phyloP scores from a whole-genome alignment of 2,329 filamentous ascomycete species.

The Pseudogymnoascus sp. region DNA sequence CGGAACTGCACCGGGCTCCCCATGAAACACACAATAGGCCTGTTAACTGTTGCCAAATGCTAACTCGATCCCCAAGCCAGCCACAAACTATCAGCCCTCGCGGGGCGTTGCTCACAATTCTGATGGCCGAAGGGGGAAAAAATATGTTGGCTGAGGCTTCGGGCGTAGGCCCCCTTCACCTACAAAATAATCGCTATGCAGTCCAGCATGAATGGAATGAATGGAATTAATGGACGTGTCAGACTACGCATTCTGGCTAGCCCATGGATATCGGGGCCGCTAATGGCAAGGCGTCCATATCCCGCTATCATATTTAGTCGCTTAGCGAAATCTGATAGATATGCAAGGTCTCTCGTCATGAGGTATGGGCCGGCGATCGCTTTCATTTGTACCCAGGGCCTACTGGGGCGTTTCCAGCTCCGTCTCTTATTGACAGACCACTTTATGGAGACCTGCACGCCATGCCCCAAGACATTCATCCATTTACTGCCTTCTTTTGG shows the following conservation, averaged over 20 bases:
- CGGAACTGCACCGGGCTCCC: not conserved
- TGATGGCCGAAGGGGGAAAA: not conserved
- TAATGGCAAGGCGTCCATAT: not conserved
- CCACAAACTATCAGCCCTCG: not conserved
- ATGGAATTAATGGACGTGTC: not conserved
- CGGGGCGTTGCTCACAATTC: not conserved
- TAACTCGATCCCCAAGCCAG: not conserved
- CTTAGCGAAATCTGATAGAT: slow-evolving; percentile 2
- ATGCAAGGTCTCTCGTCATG: slow-evolving; percentile 5
- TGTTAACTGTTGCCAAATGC: not conserved
- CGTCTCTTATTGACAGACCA: not conserved
- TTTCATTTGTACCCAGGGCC: not conserved
- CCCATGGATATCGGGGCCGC: not conserved
- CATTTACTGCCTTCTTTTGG: not conserved
- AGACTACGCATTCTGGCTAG: not conserved
- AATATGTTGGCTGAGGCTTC: not conserved
- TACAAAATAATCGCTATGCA: not conserved
- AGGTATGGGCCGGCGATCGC: not conserved
- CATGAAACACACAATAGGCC: not conserved
- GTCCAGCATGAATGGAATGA: not conserved
- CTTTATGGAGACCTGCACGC: not conserved
- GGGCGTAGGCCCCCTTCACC: not conserved
- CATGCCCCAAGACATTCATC: not conserved
- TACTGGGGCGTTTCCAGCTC: not conserved
- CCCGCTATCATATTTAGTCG: not conserved